phyloP scores from a whole-genome alignment of 2,329 filamentous ascomycete genomes.

The Macrophomina tecta region DNA sequence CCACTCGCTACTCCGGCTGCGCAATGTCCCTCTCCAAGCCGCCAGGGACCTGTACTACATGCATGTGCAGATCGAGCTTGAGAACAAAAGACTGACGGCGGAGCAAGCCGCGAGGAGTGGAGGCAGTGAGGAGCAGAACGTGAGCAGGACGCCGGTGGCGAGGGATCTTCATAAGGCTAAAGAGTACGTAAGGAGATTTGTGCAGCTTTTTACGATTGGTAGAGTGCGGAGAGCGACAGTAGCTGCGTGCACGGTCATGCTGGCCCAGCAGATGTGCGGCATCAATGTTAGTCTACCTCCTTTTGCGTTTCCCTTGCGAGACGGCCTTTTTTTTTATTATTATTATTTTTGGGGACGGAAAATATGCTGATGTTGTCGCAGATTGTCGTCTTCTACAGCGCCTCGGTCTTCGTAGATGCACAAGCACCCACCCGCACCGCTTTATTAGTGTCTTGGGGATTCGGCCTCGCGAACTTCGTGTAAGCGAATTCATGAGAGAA shows the following conservation, averaged over 20 bases:
- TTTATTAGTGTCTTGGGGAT: conserved; percentile 50
- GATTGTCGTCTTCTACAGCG: conserved; percentile 23
- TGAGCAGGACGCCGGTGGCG: conserved; percentile 9
- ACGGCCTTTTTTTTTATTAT: conserved; percentile 28
- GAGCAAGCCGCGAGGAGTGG: conserved; percentile 35
- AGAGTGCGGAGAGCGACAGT: conserved; percentile 38
- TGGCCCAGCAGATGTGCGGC: conserved; percentile 40
- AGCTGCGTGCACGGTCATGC: conserved; percentile 39
- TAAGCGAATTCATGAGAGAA: background rate
- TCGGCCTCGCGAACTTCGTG: conserved; percentile 53
- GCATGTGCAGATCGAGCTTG: conserved; percentile 40
- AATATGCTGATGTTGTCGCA: conserved; percentile 2
- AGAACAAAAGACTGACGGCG: conserved; percentile 41
- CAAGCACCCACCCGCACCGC: conserved; percentile 32
- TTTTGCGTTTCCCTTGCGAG: conserved; percentile 6
- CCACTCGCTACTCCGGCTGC: conserved; percentile 58
- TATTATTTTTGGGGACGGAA: conserved; percentile 27
- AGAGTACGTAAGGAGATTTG: conserved; percentile 15
- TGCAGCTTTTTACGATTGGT: conserved; percentile 34
- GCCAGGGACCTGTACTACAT: conserved; percentile 61
- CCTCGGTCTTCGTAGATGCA: conserved; percentile 9
- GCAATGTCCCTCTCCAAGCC: conserved; percentile 57
- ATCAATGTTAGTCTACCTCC: conserved; percentile 37
- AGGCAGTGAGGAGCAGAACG: background rate
- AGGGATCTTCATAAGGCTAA: conserved; percentile 22